Evolutionary conservation across 345 rosid species (phyloP).

Genomic region (Erucastrum elatum): DNA sequence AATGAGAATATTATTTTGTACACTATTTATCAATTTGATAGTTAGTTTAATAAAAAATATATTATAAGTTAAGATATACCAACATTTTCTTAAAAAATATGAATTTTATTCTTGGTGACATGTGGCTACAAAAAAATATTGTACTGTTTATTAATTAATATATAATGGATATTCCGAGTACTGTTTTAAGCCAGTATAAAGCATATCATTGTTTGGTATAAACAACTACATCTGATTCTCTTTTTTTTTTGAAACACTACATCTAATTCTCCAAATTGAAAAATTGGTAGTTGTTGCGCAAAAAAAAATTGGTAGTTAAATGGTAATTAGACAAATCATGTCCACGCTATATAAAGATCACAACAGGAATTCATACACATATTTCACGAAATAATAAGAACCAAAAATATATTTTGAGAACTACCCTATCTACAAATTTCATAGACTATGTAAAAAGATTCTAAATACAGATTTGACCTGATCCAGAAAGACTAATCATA

Average conservation of each 20-base stretch:
- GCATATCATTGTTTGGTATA: not conserved
- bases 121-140: no score
- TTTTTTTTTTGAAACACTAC: no score
- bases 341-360: not conserved
- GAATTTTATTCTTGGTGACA: no score
- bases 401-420: not conserved
- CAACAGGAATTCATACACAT: not conserved
- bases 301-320: no score
- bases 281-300: not conserved
- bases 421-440: not conserved
- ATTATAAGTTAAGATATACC: no score
- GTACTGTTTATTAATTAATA: no score
- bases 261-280: not conserved
- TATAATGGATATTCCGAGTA: no score
- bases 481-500: not conserved
- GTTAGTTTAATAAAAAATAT: no score
- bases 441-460: not conserved
- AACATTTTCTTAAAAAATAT: no score
- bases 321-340: not conserved
- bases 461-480: not conserved
- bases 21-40: no score
- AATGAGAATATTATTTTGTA: no score
- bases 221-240: not conserved
- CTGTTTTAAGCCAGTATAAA: not conserved
- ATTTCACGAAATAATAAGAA: no score